Evolutionary conservation across 768 basidiomycete genomes (phyloP).

Genomic region (Lactarius tabidus): DNA sequence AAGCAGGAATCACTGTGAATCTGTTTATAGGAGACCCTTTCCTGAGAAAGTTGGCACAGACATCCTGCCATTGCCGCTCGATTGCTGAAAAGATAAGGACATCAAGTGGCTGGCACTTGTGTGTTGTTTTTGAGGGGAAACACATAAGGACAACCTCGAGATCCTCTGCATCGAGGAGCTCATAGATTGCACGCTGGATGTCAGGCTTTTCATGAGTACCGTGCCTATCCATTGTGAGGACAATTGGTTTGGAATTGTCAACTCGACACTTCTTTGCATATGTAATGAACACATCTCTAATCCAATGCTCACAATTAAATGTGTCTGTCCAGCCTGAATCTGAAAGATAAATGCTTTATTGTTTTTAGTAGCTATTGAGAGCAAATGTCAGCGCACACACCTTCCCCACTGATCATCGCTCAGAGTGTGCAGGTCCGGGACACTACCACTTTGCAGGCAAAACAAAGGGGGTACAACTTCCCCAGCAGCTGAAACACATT

Average conservation of each 20-base stretch:
- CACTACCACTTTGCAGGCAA: background rate
- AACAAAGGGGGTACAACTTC: background rate
- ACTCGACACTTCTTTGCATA: background rate
- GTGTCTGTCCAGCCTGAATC: background rate
- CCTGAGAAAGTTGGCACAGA: background rate
- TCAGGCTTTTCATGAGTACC: background rate
- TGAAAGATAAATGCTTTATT: background rate
- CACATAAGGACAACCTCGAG: background rate
- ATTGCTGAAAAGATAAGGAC: background rate
- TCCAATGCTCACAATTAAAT: background rate
- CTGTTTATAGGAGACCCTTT: background rate
- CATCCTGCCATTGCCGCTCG: background rate
- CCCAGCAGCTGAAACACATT: constrained; percentile 1
- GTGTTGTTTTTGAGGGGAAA: background rate
- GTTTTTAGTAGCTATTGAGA: too few relatives aligned
- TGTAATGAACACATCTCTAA: background rate
- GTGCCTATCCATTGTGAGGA: background rate
- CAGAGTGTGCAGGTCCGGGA: background rate
- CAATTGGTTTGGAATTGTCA: background rate
- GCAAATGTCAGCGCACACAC: background rate
- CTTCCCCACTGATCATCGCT: background rate
- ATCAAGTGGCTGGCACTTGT: background rate
- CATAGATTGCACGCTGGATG: background rate
- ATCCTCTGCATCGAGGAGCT: background rate
- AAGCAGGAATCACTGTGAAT: background rate